A percentile compares a stretch with the other conserved stretches of the same genome.
Evolutionary conservation across 2,329 filamentous ascomycete species (phyloP).

Genomic region (Emergomyces orientalis): DNA sequence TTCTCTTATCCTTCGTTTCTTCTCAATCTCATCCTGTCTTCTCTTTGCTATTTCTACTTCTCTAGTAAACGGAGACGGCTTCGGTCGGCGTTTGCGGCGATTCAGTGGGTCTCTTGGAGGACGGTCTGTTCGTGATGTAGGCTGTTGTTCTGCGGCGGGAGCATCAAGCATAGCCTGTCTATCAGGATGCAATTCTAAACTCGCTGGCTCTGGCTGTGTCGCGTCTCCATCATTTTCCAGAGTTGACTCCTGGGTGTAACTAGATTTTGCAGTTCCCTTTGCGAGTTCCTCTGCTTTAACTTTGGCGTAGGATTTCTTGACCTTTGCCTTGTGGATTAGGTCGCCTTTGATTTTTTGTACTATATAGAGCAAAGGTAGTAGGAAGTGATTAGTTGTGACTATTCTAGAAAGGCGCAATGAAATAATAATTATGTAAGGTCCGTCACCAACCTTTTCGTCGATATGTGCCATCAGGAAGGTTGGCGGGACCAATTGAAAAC

Average conservation of each 20-base stretch:
- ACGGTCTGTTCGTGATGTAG: slow-evolving; percentile 11
- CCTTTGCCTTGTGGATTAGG: slow-evolving; percentile 83
- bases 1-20: slow-evolving; percentile 54
- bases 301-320: slow-evolving; percentile 88
- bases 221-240: slow-evolving; percentile 23
- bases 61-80: slow-evolving; percentile 51
- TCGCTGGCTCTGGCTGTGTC: slow-evolving; percentile 26
- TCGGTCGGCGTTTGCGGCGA: slow-evolving; percentile 31
- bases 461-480: slow-evolving; percentile 83
- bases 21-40: slow-evolving; percentile 50
- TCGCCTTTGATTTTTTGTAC: slow-evolving; percentile 82
- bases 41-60: slow-evolving; percentile 59
- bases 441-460: slow-evolving; percentile 57
- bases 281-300: slow-evolving; percentile 56
- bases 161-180: slow-evolving; percentile 50
- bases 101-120: slow-evolving; percentile 20
- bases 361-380: slow-evolving; percentile 27
- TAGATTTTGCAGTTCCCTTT: slow-evolving; percentile 23
- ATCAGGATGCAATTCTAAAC: slow-evolving; percentile 51
- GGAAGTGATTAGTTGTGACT: slow-evolving; percentile 1
- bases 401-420: not conserved
- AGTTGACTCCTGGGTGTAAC: slow-evolving; percentile 25
- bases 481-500: slow-evolving; percentile 79
- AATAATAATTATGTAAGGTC: not conserved
- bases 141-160: slow-evolving; percentile 19